Base-by-base conservation (phyloP, 108 stramenopile species). In the Discostella pseudostelligera region DNA sequence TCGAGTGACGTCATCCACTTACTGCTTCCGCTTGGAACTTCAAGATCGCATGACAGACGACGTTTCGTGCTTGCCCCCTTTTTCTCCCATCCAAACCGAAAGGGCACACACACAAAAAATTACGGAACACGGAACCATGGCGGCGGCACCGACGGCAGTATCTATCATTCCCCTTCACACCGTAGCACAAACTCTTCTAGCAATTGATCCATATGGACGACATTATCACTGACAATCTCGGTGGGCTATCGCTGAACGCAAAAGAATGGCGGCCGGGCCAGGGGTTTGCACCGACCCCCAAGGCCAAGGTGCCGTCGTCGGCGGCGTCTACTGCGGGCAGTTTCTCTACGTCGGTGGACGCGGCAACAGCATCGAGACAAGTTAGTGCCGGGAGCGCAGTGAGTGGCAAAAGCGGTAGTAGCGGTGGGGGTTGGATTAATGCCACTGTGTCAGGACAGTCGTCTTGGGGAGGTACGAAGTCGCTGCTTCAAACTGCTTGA, bases 191-290 rank as follows among this genome's bases (percentile, higher is more conserved):
- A 32, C n/a, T n/a, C n/a, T n/a, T n/a, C n/a, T 32, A 32, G 32
- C 32, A 32, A 32, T 32, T 32, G 32, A 32, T 32, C 3, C 32
- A 32, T 32, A 71, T 71, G 70, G 70, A 71, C 46, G 70, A 59
- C 36, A 51, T 39, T 32, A 32, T 58, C 46, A 62, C 60, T 11
- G 70, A 71, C 42, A 48, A 61, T 14, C 42, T 71, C 12, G 70
- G 70, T 11, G 55, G 56, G 37, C 70, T 71, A 12, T 63, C 70
- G 2, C 22, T 71, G 26, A 67, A 24, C 22, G 72, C 65, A 20
- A 74, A 74, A 46, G 72, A 74, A 74, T 74, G 72, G 72, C 66
- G 72, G 54, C 72, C 72, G 0, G 65, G 72, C 2, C 57, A 60
- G 49, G 72, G 72, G 14, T 67, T 66, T 35, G 32, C 65, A 10